A percentile compares a stretch with the other conserved stretches of the same genome.
Conservation (phyloP, 257 asterid genomes). For the Henckelia pumila region DNA sequence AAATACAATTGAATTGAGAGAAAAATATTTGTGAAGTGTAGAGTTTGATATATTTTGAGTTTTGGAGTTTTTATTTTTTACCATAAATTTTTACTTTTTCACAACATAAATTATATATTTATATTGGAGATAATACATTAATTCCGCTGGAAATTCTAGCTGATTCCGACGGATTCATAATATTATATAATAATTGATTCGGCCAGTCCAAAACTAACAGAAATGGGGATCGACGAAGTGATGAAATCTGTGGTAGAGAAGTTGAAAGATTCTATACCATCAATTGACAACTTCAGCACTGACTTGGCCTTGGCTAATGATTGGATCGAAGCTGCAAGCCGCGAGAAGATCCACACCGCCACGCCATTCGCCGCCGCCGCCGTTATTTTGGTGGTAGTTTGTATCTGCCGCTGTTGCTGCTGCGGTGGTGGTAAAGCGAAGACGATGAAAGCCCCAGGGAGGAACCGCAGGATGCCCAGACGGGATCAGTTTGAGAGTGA, state of each 20-base stretch:
- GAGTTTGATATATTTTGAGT: too few species aligned
- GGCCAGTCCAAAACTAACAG: too few species aligned
- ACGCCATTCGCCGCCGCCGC: constrained; percentile 6
- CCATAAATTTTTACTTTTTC: too few species aligned
- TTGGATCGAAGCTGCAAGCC: constrained; percentile 23
- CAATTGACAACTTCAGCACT: constrained; percentile 6
- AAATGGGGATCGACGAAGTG: constrained; percentile 24
- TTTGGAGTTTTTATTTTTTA: too few species aligned
- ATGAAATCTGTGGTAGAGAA: constrained; percentile 19
- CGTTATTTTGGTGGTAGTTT: background rate
- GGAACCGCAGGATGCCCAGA: constrained; percentile 26
- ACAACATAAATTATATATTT: too few species aligned
- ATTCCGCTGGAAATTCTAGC: too few species aligned
- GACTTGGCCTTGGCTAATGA: constrained; percentile 13
- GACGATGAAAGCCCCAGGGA: constrained; percentile 35
- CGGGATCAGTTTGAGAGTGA: constrained; percentile 21
- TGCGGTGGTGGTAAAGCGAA: background rate
- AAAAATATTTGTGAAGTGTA: too few species aligned
- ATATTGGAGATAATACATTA: too few species aligned
- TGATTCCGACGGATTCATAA: too few species aligned
- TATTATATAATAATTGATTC: too few species aligned
- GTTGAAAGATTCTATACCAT: constrained; percentile 8
- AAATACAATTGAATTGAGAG: too few species aligned
- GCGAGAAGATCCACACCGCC: constrained; percentile 20
- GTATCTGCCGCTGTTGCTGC: constrained; percentile 20